These are phyloP conservation scores for Cercospora sp. DNA, from an alignment of 2,329 filamentous ascomycete genomes.

Conservation along the genomic window DNA sequence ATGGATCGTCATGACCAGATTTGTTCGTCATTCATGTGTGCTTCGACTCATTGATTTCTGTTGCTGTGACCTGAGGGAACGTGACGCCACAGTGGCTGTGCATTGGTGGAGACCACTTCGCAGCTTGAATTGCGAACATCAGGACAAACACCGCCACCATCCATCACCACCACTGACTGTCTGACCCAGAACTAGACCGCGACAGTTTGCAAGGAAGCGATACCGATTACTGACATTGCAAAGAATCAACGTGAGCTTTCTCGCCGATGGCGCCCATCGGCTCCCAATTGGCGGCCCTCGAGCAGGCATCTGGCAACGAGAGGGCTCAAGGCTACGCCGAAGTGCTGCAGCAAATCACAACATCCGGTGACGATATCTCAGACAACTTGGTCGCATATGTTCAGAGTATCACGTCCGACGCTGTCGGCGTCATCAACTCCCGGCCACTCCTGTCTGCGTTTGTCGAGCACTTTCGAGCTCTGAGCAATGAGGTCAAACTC, in stretches of 20 bases:
- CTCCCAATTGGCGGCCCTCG: conserved; percentile 18
- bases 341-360: conserved; percentile 58
- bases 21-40: background rate
- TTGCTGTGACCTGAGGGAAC: background rate
- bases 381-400: conserved; percentile 68
- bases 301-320: conserved; percentile 19
- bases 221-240: background rate
- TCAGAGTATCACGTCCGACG: conserved; percentile 63
- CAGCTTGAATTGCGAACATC: background rate
- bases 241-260: background rate
- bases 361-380: conserved; percentile 50
- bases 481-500: conserved; percentile 69
- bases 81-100: conserved; percentile 5
- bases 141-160: background rate
- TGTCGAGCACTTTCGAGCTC: conserved; percentile 60
- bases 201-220: background rate
- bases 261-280: conserved; percentile 12
- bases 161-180: background rate
- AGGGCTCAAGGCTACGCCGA: conserved; percentile 56
- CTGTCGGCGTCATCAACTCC: conserved; percentile 73
- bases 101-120: background rate
- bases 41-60: background rate
- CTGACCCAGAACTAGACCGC: background rate
- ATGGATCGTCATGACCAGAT: background rate
- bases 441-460: conserved; percentile 70